Conservation (phyloP, 371 early-diverging fungal species). For the Lichtheimia corymbifera region DNA sequence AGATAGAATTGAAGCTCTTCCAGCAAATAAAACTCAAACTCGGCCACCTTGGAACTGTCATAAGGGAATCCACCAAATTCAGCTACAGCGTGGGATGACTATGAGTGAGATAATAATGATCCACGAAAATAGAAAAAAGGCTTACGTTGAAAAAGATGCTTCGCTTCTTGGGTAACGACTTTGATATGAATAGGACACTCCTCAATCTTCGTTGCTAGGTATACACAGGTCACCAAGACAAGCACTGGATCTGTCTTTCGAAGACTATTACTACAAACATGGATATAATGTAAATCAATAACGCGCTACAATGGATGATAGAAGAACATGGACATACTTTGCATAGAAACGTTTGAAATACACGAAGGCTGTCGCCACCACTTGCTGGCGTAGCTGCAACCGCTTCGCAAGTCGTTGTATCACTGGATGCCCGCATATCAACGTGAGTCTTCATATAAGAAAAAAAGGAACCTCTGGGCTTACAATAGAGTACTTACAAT, state of each 20-base stretch:
- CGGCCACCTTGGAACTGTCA: conserved; percentile 78
- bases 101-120: conserved; percentile 1
- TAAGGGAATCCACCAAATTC: conserved; percentile 68
- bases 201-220: conserved; percentile 88
- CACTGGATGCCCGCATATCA: conserved; percentile 41
- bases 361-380: conserved; percentile 82
- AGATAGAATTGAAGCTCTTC: conserved; percentile 87
- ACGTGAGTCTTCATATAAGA: neutral
- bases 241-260: conserved; percentile 76
- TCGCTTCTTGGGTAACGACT: conserved; percentile 72
- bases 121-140: conserved; percentile 6
- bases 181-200: conserved; percentile 88
- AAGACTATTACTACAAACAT: conserved; percentile 61
- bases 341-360: conserved; percentile 91
- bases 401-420: conserved; percentile 78
- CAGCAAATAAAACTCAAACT: conserved; percentile 88
- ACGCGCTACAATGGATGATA: neutral
- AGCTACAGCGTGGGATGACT: conserved; percentile 9
- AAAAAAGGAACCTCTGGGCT: neutral
- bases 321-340: conserved; percentile 57
- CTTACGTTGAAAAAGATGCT: conserved; percentile 58
- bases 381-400: conserved; percentile 76
- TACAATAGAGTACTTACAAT: conserved; percentile 40
- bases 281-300: neutral
- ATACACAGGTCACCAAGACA: conserved; percentile 79